phyloP scores from a whole-genome alignment of 2,329 filamentous ascomycete species.

The Colletotrichum limetticola region DNA sequence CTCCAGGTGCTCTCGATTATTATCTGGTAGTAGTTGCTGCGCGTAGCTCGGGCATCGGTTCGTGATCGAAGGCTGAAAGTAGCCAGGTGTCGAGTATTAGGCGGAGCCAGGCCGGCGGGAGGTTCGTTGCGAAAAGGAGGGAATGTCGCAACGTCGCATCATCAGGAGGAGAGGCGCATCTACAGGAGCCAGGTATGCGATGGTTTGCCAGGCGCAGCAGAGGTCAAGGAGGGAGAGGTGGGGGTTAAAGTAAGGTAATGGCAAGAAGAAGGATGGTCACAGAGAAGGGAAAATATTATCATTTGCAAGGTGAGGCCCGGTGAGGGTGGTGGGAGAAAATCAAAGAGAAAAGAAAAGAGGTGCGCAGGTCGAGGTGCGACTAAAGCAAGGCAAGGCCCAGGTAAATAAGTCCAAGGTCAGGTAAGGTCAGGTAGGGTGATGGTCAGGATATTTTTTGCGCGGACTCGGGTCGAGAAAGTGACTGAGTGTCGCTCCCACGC shows the following conservation, averaged over 20 bases:
- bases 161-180: slow-evolving; percentile 27
- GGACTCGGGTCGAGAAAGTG: neutral
- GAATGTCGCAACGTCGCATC: slow-evolving; percentile 32
- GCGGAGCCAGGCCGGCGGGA: slow-evolving; percentile 7
- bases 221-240: neutral
- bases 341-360: slow-evolving; percentile 8
- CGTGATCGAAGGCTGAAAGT: neutral
- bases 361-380: neutral
- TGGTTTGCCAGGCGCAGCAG: neutral
- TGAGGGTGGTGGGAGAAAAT: slow-evolving; percentile 8
- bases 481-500: neutral
- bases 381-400: neutral
- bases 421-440: slow-evolving; percentile 15
- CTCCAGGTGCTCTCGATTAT: slow-evolving; percentile 37
- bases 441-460: slow-evolving; percentile 29
- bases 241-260: neutral
- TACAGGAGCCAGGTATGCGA: slow-evolving; percentile 19
- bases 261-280: slow-evolving; percentile 9
- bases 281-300: slow-evolving; percentile 4
- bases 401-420: neutral
- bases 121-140: slow-evolving; percentile 8
- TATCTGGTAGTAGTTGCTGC: slow-evolving; percentile 27
- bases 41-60: slow-evolving; percentile 40
- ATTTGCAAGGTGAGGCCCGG: slow-evolving; percentile 5
- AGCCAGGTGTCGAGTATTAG: slow-evolving; percentile 1